A percentile compares a stretch with the other conserved stretches of the same genome.
Conservation (phyloP, 768 basidiomycete species). For the Cyclocybe cylindracea region DNA sequence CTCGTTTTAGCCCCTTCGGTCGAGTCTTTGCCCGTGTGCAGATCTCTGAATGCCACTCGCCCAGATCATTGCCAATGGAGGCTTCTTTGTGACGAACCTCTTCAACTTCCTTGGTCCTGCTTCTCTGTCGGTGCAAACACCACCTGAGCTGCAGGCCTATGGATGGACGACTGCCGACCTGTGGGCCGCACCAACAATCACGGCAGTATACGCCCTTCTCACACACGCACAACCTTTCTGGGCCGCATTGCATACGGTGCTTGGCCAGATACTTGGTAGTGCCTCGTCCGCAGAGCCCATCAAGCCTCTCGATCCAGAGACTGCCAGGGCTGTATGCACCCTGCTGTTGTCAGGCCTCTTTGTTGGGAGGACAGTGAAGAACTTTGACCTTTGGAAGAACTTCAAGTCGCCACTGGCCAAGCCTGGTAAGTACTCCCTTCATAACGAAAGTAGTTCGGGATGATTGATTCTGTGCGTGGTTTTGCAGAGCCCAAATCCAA, state of each 20-base stretch:
- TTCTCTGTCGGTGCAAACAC: constrained; percentile 67
- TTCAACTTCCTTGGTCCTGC: constrained; percentile 65
- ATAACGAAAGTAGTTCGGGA: neutral
- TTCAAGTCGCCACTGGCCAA: constrained; percentile 1
- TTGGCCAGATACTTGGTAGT: constrained; percentile 48
- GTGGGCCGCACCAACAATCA: constrained; percentile 82
- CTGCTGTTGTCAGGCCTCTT: constrained; percentile 65
- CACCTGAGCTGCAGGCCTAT: constrained; percentile 75
- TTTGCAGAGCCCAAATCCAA: constrained; percentile 7
- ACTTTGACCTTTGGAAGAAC: constrained; percentile 47
- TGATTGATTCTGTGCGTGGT: neutral
- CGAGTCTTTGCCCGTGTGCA: neutral
- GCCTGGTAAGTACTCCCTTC: constrained; percentile 12
- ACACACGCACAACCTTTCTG: constrained; percentile 89
- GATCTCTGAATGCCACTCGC: neutral
- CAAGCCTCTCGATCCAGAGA: constrained; percentile 58
- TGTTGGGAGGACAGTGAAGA: constrained; percentile 61
- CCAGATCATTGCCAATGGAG: constrained; percentile 74
- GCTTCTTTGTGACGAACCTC: constrained; percentile 38
- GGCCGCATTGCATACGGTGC: constrained; percentile 55
- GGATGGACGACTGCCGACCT: constrained; percentile 88
- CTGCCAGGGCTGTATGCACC: constrained; percentile 74
- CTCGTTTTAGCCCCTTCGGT: neutral
- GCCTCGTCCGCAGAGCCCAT: constrained; percentile 31
- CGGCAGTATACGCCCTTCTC: constrained; percentile 76